Evolutionary conservation across 139 green algal genomes (phyloP).

Genomic region (Parachlorella kessleri): DNA sequence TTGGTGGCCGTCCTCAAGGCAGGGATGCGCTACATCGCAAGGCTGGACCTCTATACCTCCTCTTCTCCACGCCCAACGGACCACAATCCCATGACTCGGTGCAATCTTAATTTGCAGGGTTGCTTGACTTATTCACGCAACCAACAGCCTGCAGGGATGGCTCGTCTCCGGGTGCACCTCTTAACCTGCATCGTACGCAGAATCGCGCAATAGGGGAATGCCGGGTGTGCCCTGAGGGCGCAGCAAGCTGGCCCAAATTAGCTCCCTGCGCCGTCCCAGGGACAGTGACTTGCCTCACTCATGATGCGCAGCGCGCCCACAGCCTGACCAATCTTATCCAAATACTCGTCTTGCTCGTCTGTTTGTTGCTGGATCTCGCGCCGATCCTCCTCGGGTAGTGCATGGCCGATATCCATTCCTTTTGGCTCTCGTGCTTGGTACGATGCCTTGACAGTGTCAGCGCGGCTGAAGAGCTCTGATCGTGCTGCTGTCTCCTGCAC

Average conservation of each 20-base stretch:
- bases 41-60: not conserved
- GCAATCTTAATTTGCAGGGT: too few species aligned
- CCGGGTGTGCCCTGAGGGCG: too few species aligned
- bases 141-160: too few species aligned
- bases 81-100: too few species aligned
- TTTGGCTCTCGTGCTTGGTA: not conserved
- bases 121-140: too few species aligned
- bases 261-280: too few species aligned
- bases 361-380: slow-evolving; percentile 29
- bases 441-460: not conserved
- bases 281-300: too few species aligned
- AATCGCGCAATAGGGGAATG: too few species aligned
- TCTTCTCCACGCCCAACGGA: not conserved
- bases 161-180: too few species aligned
- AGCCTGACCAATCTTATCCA: slow-evolving; percentile 14
- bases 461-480: slow-evolving; percentile 13
- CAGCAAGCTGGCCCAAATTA: too few species aligned
- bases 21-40: too few species aligned
- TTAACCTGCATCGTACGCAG: too few species aligned
- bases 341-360: slow-evolving; percentile 18
- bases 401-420: slow-evolving; percentile 14
- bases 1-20: not conserved
- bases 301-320: slow-evolving; percentile 23
- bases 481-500: slow-evolving; percentile 11
- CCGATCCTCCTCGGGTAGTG: slow-evolving; percentile 25